These are phyloP conservation scores for Diutina pseudorugosa DNA, from an alignment of 1,139 yeast species.

Conservation along the genomic window DNA sequence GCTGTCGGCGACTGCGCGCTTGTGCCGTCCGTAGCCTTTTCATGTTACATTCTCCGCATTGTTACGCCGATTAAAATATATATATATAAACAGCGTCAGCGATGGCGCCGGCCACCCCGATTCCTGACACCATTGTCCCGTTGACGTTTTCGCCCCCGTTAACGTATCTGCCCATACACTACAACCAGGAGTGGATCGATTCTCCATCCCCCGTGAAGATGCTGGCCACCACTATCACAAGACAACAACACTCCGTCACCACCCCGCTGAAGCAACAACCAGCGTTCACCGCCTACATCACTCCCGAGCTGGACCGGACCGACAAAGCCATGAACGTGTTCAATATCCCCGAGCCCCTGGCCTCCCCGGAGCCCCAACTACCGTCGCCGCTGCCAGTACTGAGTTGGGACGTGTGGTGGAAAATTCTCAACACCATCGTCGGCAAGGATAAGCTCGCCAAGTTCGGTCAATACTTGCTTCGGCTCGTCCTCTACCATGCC, in stretches of 20 bases:
- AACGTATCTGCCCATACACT: conserved; percentile 2
- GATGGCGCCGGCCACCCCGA: neutral
- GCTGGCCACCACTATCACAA: neutral
- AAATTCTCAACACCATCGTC: conserved; percentile 38
- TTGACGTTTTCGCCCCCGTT: neutral
- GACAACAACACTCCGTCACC: neutral
- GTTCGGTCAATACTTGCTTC: conserved; percentile 44
- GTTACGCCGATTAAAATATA: neutral
- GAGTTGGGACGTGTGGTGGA: conserved; percentile 35
- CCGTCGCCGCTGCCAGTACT: neutral
- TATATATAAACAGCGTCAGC: neutral
- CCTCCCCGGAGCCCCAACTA: neutral
- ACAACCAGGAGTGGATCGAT: conserved; percentile 4
- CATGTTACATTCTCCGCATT: conserved; percentile 3
- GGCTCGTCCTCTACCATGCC: conserved; percentile 41
- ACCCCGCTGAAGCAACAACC: neutral
- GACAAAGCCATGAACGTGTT: neutral
- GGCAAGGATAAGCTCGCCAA: conserved; percentile 69
- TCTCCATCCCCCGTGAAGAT: conserved; percentile 3
- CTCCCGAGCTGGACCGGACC: conserved; percentile 1
- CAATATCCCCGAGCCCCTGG: neutral
- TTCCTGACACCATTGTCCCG: neutral
- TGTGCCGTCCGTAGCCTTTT: neutral
- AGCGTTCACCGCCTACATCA: conserved; percentile 2
- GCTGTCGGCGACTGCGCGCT: neutral